These are phyloP conservation scores for Tetraselmis chui DNA, from an alignment of 139 green algal species.

Conservation along the genomic window DNA sequence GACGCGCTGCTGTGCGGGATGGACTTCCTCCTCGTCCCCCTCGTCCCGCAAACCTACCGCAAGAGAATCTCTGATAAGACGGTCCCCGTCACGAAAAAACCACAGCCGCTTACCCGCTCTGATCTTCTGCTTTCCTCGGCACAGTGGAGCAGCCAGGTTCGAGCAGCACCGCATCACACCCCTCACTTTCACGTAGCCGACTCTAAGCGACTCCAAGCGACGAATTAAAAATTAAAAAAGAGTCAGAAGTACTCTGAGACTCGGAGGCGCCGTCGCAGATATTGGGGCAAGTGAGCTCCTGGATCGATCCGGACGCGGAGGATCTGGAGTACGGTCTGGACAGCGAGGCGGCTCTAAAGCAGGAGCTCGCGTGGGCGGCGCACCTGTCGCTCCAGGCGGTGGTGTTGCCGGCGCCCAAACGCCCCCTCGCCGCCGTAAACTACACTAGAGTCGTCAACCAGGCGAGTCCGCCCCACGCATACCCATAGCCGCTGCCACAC, in stretches of 20 bases:
- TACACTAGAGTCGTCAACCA: conserved; percentile 70
- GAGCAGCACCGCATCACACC: no score
- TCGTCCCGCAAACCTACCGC: conserved; percentile 49
- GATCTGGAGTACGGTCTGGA: conserved; percentile 24
- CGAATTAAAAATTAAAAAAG: no score
- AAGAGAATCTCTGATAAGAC: conserved; percentile 21
- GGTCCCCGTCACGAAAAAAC: conserved; percentile 11
- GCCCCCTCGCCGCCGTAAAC: conserved; percentile 36
- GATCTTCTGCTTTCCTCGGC: conserved; percentile 62
- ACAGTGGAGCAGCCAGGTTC: conserved; percentile 62
- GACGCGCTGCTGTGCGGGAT: conserved; percentile 64
- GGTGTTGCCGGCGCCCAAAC: conserved; percentile 48
- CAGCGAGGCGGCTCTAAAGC: conserved; percentile 50
- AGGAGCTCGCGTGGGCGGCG: conserved; percentile 87
- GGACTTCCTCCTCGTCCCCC: conserved; percentile 80
- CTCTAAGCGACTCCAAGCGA: no score
- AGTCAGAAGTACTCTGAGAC: no score
- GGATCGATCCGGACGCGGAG: conserved; percentile 69
- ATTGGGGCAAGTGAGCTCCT: conserved; percentile 63
- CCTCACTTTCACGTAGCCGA: no score
- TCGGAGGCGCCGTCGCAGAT: conserved; percentile 55
- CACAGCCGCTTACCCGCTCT: conserved; percentile 45
- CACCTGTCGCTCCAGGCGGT: conserved; percentile 87
- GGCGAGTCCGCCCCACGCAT: conserved; percentile 13
- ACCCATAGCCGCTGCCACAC: no score